A percentile compares a stretch with the other conserved stretches of the same genome.
phyloP scores from a whole-genome alignment of 2,329 filamentous ascomycete genomes.

The Hypoxylon sp. region DNA sequence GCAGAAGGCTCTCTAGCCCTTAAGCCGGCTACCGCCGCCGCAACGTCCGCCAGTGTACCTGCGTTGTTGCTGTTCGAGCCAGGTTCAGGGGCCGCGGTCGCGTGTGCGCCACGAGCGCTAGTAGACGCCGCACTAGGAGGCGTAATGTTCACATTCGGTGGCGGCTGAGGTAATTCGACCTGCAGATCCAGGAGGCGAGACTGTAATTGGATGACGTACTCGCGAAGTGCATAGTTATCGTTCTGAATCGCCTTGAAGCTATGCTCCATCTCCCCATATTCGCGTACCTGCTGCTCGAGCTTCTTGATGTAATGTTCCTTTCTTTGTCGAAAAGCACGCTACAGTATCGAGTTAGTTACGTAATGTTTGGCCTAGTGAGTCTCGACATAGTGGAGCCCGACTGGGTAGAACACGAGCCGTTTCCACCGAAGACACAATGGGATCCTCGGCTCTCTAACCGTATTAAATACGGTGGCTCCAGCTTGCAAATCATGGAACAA shows the following conservation, averaged over 20 bases:
- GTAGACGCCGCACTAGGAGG: slow-evolving; percentile 55
- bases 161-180: slow-evolving; percentile 87
- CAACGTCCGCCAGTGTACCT: slow-evolving; percentile 56
- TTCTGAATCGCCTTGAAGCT: slow-evolving; percentile 84
- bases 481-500: slow-evolving; percentile 30
- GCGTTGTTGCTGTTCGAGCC: slow-evolving; percentile 46
- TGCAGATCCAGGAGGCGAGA: slow-evolving; percentile 86
- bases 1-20: slow-evolving; percentile 50
- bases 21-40: slow-evolving; percentile 54
- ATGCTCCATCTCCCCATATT: slow-evolving; percentile 81
- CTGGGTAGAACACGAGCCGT: slow-evolving; percentile 21
- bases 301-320: slow-evolving; percentile 99
- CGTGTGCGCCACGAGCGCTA: slow-evolving; percentile 48
- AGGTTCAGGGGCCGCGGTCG: slow-evolving; percentile 41
- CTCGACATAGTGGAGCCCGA: slow-evolving; percentile 23
- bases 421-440: slow-evolving; percentile 24
- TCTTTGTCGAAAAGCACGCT: slow-evolving; percentile 97
- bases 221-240: slow-evolving; percentile 91
- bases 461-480: slow-evolving; percentile 31
- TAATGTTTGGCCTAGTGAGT: slow-evolving; percentile 37
- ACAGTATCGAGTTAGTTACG: slow-evolving; percentile 51
- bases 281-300: slow-evolving; percentile 92
- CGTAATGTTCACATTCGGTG: slow-evolving; percentile 81
- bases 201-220: slow-evolving; percentile 94
- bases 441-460: slow-evolving; percentile 28